phyloP scores from a whole-genome alignment of 2,329 filamentous ascomycete genomes.

The Claviceps sp. region DNA sequence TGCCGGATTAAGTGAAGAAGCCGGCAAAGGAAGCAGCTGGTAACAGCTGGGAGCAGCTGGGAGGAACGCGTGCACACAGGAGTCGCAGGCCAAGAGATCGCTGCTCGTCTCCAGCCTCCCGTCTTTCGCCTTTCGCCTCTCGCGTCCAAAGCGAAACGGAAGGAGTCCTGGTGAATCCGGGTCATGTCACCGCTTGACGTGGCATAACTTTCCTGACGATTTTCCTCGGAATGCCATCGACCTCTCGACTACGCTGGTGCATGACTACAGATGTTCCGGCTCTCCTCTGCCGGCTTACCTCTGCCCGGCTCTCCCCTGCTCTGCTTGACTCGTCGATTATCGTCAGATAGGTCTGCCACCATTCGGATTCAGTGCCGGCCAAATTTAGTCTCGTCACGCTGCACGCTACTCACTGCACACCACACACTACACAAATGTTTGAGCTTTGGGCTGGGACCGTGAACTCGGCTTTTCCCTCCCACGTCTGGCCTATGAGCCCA shows the following conservation, averaged over 20 bases:
- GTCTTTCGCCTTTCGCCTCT: background rate
- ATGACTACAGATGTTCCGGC: background rate
- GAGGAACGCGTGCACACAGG: too few relatives aligned
- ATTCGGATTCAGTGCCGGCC: background rate
- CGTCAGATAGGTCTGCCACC: background rate
- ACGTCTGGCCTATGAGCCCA: background rate
- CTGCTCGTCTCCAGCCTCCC: background rate
- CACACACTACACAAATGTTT: background rate
- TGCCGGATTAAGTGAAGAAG: background rate
- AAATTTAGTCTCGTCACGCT: too few relatives aligned
- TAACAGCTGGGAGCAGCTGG: background rate
- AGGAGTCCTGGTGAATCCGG: conserved; percentile 3
- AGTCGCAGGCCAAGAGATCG: conserved; percentile 2
- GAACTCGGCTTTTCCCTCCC: background rate
- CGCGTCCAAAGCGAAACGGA: conserved; percentile 4
- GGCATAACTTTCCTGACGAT: background rate
- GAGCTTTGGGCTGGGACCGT: background rate
- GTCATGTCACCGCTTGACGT: conserved; percentile 4
- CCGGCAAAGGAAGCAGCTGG: background rate
- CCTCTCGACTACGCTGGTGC: background rate
- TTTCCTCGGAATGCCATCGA: background rate
- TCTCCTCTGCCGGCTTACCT: background rate
- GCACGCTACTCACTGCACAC: too few relatives aligned
- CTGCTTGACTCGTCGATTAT: background rate
- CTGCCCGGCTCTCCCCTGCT: background rate